Conservation (phyloP, 768 basidiomycete species). For the Serendipita vermifera region DNA sequence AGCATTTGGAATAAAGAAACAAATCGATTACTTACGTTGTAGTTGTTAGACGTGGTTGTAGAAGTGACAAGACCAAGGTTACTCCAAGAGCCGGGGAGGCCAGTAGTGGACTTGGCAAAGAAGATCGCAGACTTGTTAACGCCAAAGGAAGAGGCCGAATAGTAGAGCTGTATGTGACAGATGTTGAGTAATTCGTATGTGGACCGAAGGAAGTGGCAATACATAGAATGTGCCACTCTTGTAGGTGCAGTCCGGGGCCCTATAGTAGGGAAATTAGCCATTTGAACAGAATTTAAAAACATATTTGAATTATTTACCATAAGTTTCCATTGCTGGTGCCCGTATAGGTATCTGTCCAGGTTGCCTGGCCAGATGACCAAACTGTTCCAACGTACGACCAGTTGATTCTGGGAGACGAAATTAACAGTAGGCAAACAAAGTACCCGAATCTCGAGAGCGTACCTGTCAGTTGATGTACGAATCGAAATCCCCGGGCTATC, state of each 20-base stretch:
- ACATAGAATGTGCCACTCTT: conserved; percentile 19
- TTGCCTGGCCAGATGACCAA: conserved; percentile 38
- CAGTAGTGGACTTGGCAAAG: conserved; percentile 40
- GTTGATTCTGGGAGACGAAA: neutral
- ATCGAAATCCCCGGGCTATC: conserved; percentile 33
- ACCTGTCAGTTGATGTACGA: conserved; percentile 36
- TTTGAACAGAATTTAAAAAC: neutral
- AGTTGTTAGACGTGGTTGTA: conserved; percentile 26
- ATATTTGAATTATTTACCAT: neutral
- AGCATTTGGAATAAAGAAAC: neutral
- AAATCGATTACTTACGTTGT: conserved; percentile 26
- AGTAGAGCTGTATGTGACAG: conserved; percentile 36
- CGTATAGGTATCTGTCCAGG: conserved; percentile 39
- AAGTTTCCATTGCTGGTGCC: conserved; percentile 32
- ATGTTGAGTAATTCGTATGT: conserved; percentile 8
- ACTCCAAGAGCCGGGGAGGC: conserved; percentile 25
- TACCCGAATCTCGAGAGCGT: conserved; percentile 14
- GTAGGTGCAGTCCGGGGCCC: conserved; percentile 28
- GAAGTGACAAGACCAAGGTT: conserved; percentile 38
- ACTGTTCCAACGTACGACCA: conserved; percentile 37
- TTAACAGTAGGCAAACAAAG: neutral
- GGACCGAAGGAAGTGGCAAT: neutral
- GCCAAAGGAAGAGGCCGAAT: conserved; percentile 42
- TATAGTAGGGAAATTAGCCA: conserved; percentile 15
- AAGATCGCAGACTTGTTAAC: conserved; percentile 43